Conservation (phyloP, 352 stramenopile species). For the Phytopythium cucurbitacearum region DNA sequence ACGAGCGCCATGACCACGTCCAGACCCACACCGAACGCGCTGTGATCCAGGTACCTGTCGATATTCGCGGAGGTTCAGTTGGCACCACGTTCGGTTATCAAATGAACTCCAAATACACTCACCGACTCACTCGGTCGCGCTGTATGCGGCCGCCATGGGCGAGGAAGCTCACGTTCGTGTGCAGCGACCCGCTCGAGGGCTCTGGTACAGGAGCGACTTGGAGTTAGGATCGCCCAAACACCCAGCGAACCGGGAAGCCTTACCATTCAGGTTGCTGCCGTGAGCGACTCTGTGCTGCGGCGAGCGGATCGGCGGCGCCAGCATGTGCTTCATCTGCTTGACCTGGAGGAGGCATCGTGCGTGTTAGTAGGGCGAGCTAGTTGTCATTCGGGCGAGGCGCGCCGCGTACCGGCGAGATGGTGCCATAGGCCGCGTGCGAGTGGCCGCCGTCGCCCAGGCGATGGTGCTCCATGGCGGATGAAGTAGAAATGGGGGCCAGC, state of each 20-base stretch:
- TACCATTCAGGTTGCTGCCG: not conserved
- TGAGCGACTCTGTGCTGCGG: conserved; percentile 2
- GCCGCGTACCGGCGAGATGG: conserved; percentile 29
- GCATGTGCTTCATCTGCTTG: conserved; percentile 17
- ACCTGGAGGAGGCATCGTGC: conserved; percentile 1
- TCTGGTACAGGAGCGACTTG: conserved; percentile 9
- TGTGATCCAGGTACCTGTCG: conserved; percentile 74
- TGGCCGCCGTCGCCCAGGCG: conserved; percentile 1
- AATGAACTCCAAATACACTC: conserved; percentile 1
- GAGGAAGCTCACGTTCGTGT: conserved; percentile 25
- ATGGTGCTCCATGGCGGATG: conserved; percentile 12
- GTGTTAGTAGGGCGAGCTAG: conserved; percentile 1
- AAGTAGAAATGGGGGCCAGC: no score
- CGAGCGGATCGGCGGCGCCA: conserved; percentile 6
- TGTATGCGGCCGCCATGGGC: conserved; percentile 20
- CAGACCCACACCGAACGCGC: conserved; percentile 57
- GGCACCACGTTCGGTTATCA: not conserved
- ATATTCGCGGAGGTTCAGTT: not conserved
- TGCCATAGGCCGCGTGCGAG: conserved; percentile 20
- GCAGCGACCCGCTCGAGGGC: conserved; percentile 19
- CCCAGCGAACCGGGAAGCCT: no score
- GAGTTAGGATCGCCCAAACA: not conserved
- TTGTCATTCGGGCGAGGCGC: conserved; percentile 3
- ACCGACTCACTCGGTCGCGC: conserved; percentile 43
- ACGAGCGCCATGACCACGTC: conserved; percentile 55